Evolutionary conservation across 2,329 filamentous ascomycete genomes (phyloP), one percentile per base, ranked within the genome.

Genomic region (Achaetomium macrosporum): DNA sequence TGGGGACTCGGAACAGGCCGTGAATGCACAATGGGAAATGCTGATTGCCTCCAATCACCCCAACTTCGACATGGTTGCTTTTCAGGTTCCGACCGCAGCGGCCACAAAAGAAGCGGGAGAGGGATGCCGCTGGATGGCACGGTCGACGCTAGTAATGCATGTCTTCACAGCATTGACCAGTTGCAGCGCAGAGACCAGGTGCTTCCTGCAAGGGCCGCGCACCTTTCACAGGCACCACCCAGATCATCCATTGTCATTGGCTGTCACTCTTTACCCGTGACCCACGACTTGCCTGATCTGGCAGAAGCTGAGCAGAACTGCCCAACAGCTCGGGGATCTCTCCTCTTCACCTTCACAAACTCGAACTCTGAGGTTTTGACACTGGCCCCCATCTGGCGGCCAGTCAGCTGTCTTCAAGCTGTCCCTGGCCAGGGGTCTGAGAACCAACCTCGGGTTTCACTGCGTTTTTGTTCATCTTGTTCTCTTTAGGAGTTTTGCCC

Each of bases 181-280:
- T 60, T 35, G 33, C 33, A 51, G 33, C 6, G 15, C 36, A 42
- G 19, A 39, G 40, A 25, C 42, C 29, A 43, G 43, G 41, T 50
- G 42, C 41, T 40, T 41, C 3, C 55, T 57, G 57, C 59, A 61
- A 58, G 55, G 53, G 47, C 47, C 51, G 57, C 51, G 47, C 47
- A 40, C 16, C 16, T 33, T 51, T 54, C 50, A 54, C 51, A 31
- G 11, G 12, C 46, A 36, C 48, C 49, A 50, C 47, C 20, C 33
- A 15, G 16, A 16, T 31, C 29, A 30, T 7, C 39, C 39, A n/a
- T 25, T 12, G 5, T 54, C 35, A 57, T 60, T 60, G 54, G 55
- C 42, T 50, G 50, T 48, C 39, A 41, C 37, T 29, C 12, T 10
- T 45, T 39, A 42, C 41, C 54, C 45, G 42, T 51, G 43, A 33